A percentile compares a stretch with the other conserved stretches of the same genome.
Conservation (phyloP, 768 basidiomycete species). For the Suillus subaureus region DNA sequence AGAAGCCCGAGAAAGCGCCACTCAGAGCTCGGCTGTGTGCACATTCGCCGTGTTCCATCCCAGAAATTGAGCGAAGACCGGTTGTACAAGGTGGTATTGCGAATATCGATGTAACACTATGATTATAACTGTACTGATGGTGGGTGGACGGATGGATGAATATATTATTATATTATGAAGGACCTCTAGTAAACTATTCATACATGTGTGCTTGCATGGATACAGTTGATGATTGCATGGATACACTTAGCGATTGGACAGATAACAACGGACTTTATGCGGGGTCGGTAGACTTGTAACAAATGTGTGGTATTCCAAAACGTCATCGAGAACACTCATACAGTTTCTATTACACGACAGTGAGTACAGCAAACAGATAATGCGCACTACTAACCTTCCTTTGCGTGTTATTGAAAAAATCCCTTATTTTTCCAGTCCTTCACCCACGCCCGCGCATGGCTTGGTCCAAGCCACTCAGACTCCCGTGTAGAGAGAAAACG, state of each 20-base stretch:
- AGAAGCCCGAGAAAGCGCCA: no score
- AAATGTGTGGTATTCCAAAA: neutral
- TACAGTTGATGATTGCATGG: neutral
- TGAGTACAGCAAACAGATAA: neutral
- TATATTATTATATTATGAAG: neutral
- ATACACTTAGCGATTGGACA: slow-evolving; percentile 19
- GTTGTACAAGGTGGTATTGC: slow-evolving; percentile 28
- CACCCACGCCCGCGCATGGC: neutral
- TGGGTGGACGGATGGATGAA: neutral
- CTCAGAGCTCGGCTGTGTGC: slow-evolving; percentile 23
- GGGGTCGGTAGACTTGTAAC: no score
- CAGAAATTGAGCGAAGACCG: slow-evolving; percentile 26
- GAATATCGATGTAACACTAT: slow-evolving; percentile 23
- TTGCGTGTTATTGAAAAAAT: neutral
- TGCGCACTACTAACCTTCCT: neutral
- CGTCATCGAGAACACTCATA: neutral
- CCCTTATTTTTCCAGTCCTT: neutral
- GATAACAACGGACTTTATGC: neutral
- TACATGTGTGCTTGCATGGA: neutral
- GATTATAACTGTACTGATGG: neutral
- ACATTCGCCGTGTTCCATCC: slow-evolving; percentile 16
- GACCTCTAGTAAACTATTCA: neutral
- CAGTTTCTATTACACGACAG: neutral
- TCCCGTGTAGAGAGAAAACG: neutral
- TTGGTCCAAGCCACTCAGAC: neutral